Conservation (phyloP, 257 asterid species). For the Capsicum baccatum region DNA sequence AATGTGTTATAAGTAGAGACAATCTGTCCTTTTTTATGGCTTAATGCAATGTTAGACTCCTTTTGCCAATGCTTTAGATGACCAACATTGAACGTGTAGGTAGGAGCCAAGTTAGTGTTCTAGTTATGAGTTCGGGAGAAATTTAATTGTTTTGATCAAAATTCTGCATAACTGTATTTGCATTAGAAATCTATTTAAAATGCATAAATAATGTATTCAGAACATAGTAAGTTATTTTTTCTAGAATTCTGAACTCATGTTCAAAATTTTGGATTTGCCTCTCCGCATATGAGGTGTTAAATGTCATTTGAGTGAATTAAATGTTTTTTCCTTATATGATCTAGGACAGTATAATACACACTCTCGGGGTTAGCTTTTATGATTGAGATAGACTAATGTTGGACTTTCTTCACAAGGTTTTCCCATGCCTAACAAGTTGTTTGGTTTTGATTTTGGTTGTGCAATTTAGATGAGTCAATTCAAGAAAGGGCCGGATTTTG, state of each 20-base stretch:
- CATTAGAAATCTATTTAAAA: background rate
- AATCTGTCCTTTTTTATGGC: background rate
- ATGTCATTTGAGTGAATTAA: background rate
- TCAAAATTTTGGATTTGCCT: background rate
- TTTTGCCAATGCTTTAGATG: too few relatives aligned
- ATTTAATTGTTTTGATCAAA: background rate
- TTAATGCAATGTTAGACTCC: background rate
- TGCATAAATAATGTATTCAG: background rate
- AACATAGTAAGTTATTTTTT: background rate
- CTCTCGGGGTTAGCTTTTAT: background rate
- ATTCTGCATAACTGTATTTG: background rate
- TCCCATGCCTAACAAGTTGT: background rate
- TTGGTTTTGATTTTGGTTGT: background rate
- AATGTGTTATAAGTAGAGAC: background rate
- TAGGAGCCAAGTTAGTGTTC: background rate
- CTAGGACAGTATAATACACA: background rate
- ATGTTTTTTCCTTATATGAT: background rate
- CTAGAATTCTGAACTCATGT: background rate
- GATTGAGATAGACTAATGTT: background rate
- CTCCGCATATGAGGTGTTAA: background rate
- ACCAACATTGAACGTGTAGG: background rate
- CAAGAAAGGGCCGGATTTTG: slow-evolving; percentile 76
- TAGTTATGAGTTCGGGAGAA: background rate
- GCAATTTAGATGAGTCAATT: slow-evolving; percentile 29
- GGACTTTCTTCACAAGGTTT: background rate